Evolutionary conservation across 2,329 filamentous ascomycete genomes (phyloP), one percentile per base, ranked within the genome.

Genomic region (Arthrinium phaeospermum): DNA sequence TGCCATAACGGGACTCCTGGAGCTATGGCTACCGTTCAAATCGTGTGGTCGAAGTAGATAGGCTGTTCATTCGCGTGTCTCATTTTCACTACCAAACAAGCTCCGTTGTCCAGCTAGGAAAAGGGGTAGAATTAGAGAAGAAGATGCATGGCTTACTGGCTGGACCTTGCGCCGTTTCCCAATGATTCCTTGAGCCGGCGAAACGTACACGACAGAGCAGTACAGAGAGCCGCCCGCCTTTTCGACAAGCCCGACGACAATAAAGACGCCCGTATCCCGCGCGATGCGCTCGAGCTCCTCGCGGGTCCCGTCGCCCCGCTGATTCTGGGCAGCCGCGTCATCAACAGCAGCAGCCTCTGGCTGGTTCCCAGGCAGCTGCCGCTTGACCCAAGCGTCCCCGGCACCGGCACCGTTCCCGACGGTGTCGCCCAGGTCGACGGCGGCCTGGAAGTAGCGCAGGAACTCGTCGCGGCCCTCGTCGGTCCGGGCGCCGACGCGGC

Each of bases 151-250:
- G 85, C 90, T 78, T 81, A 93, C 92, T 24, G 95, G 96, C 91
- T 97, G 96, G 30, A 98, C 93, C 83, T 98, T 98, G 78, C 95
- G 87, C 75, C 95, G 89, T 86, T 98, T 98, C 27, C 94, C 95
- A 27, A 98, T 80, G 10, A 93, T 82, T 6, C 95, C 95, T 67
- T 88, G 80, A 57, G 82, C 85, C 0, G 95, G 95, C 80, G 93
- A 94, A 0, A 98, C 91, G 79, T 96, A 98, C 5, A 98, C 87
- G 0, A 89, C 94, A 3, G 90, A 86, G 81, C 95, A 98, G 80
- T 97, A 98, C 70, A 98, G 80, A 73, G 92, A 96, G 0, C 95
- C 95, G 0, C 92, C 95, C 0, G 91, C 88, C 76, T 89, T 91
- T 83, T 98, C 95, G 16, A 98, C 92, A 30, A 94, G 81, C 0